Base-by-base conservation (phyloP, 495 filamentous ascomycete genomes). In the Penicillium dipodomyicola region DNA sequence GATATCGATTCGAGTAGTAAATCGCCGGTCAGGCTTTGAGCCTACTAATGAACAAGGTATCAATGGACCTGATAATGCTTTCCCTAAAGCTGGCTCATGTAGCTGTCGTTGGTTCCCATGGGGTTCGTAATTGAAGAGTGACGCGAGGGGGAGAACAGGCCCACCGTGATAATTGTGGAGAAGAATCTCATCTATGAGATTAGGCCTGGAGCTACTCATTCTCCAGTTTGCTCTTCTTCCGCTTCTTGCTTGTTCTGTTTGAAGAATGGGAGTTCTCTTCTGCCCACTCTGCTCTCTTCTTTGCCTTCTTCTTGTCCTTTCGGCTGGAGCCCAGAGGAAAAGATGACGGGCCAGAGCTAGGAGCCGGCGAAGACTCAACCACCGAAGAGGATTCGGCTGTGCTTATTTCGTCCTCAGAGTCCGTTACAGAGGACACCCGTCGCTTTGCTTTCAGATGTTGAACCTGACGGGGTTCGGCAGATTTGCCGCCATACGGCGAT, bases 381-480 rank as follows among this genome's bases (percentile, higher is more conserved):
- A 17, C 20, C 30, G 42, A 32, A 6, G 32, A 45, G 20, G 43
- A 20, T 32, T 25, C 32, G 8, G 29, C 3, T 14, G 15, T 54
- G 22, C 3, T 35, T 19, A 8, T 27, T n/a, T 33, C 52, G 9
- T 51, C 35, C 5, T 37, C 48, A 9, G 30, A 39, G 19, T 19
- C 19, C 12, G 20, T 6, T 27, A 4, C 41, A 32, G 10, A 22
- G 12, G 41, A 25, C 14, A 25, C 12, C 4, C 52, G 52, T 12
- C 42, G 42, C 6, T 35, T 45, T 20, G 10, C 37, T 37, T 54
- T 54, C 30, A 39, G n/a, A 25, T 35, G 27, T 29, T 47, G 37
- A 32, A 42, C 50, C n/a, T 52, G 50, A 29, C 27, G 50, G 25
- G 17, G 8, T 32, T 41, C 25, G 10, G 17, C 23, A 10, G n/a